These are phyloP conservation scores for Amphichorda felina DNA, from an alignment of 2,329 filamentous ascomycete species.

Conservation along the genomic window DNA sequence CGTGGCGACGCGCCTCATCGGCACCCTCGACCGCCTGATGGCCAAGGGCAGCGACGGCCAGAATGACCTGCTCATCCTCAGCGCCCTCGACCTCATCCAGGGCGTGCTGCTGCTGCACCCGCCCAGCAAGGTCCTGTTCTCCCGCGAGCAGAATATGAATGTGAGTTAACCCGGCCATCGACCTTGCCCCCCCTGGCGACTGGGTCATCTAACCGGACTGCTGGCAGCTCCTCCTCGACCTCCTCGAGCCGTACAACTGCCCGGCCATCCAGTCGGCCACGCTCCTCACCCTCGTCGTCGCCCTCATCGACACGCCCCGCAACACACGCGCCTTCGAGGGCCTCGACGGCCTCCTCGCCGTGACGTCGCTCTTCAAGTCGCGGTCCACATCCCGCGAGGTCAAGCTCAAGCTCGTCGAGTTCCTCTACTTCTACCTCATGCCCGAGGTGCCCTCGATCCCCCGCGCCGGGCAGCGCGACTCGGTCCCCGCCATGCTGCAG, in stretches of 20 bases:
- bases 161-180: too few relatives aligned
- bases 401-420: slow-evolving; percentile 93
- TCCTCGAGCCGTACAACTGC: slow-evolving; percentile 85
- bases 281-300: slow-evolving; percentile 79
- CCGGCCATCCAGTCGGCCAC: slow-evolving; percentile 85
- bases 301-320: slow-evolving; percentile 71
- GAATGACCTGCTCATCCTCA: slow-evolving; percentile 81
- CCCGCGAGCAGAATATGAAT: slow-evolving; percentile 90
- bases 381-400: slow-evolving; percentile 77
- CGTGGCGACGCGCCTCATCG: slow-evolving; percentile 74
- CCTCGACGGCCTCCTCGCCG: slow-evolving; percentile 81
- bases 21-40: slow-evolving; percentile 75
- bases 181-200: neutral
- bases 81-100: slow-evolving; percentile 79
- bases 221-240: slow-evolving; percentile 69
- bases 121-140: slow-evolving; percentile 77
- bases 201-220: neutral
- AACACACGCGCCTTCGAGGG: slow-evolving; percentile 90
- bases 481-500: slow-evolving; percentile 42
- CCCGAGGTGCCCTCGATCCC: slow-evolving; percentile 61
- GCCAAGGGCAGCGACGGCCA: slow-evolving; percentile 72
- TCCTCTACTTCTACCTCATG: slow-evolving; percentile 98
- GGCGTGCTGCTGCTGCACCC: slow-evolving; percentile 82
- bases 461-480: slow-evolving; percentile 29
- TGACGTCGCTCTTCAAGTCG: slow-evolving; percentile 88